Evolutionary conservation across 139 green algal genomes (phyloP).

Genomic region (Micractinium conductrix): DNA sequence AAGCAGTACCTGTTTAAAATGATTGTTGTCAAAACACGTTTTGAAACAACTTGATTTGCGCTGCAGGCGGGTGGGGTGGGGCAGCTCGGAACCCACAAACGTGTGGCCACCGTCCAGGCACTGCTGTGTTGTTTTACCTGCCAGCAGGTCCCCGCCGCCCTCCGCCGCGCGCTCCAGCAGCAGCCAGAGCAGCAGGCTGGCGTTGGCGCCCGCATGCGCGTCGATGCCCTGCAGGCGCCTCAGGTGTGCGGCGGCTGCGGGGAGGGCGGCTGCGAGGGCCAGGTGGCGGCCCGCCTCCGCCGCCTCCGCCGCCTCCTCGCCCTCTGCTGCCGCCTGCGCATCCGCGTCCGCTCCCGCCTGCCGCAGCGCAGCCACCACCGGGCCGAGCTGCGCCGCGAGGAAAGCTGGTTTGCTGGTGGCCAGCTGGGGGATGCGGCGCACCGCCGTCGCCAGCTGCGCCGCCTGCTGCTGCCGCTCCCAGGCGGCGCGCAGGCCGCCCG

Average conservation of each 20-base stretch:
- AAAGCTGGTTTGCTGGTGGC: not conserved
- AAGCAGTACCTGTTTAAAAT: too few relatives aligned
- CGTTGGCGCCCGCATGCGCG: not conserved
- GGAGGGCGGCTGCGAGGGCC: not conserved
- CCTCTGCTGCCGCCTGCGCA: not conserved
- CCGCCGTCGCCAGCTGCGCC: not conserved
- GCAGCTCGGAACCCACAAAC: not conserved
- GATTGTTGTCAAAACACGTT: not conserved
- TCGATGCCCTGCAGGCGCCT: not conserved
- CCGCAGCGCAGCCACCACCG: conserved; percentile 9
- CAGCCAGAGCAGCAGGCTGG: conserved; percentile 28
- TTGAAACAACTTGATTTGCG: too few relatives aligned
- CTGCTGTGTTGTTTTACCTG: too few relatives aligned
- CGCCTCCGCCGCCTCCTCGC: not conserved
- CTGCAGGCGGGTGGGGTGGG: too few relatives aligned
- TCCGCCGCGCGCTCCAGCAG: not conserved
- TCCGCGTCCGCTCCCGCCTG: too few relatives aligned
- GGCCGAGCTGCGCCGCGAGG: conserved; percentile 9
- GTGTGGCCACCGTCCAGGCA: too few relatives aligned
- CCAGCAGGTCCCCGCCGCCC: not conserved
- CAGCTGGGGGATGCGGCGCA: not conserved
- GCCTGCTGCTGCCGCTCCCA: conserved; percentile 37
- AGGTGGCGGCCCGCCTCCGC: not conserved
- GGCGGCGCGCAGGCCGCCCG: conserved; percentile 21
- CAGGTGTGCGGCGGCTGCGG: conserved; percentile 1